Percentiles rank a stretch among this genome's conserved stretches.
phyloP scores from a whole-genome alignment of 441 rosid genomes.

The Aquilaria agallochum region DNA sequence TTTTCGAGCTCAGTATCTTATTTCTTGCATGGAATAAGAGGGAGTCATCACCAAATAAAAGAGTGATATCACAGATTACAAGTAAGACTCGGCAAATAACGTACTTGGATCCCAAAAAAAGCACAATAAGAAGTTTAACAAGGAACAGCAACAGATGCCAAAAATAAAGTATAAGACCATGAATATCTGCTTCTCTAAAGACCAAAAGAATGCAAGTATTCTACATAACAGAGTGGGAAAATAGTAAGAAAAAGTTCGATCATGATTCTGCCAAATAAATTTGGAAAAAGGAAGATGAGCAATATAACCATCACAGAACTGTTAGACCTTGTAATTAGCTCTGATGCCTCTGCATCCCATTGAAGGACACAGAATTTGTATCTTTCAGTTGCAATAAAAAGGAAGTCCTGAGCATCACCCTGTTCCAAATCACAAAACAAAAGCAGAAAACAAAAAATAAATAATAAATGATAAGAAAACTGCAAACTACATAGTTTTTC shows the following conservation, averaged over 20 bases:
- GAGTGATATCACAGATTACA: too few relatives aligned
- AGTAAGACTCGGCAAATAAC: too few relatives aligned
- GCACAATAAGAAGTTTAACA: too few relatives aligned
- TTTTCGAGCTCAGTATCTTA: too few relatives aligned
- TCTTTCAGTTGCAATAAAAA: constrained; percentile 93
- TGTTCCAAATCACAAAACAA: constrained; percentile 19
- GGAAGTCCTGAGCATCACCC: constrained; percentile 95
- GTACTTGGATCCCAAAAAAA: too few relatives aligned
- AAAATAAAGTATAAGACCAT: too few relatives aligned
- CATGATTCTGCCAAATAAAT: background rate
- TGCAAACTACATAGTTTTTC: background rate
- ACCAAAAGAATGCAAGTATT: background rate
- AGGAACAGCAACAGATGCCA: too few relatives aligned
- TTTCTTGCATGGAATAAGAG: too few relatives aligned
- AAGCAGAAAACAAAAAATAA: background rate
- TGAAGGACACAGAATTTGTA: constrained; percentile 97
- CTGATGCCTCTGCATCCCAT: constrained; percentile 87
- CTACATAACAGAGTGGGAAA: background rate
- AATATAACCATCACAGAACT: constrained; percentile 2
- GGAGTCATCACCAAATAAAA: too few relatives aligned
- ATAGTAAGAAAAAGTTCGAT: background rate
- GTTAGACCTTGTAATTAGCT: constrained; percentile 81
- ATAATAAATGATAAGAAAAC: background rate
- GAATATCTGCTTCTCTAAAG: background rate
- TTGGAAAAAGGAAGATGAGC: background rate